Evolutionary conservation across 2,329 filamentous ascomycete genomes (phyloP).

Genomic region (Blastomyces parvus): DNA sequence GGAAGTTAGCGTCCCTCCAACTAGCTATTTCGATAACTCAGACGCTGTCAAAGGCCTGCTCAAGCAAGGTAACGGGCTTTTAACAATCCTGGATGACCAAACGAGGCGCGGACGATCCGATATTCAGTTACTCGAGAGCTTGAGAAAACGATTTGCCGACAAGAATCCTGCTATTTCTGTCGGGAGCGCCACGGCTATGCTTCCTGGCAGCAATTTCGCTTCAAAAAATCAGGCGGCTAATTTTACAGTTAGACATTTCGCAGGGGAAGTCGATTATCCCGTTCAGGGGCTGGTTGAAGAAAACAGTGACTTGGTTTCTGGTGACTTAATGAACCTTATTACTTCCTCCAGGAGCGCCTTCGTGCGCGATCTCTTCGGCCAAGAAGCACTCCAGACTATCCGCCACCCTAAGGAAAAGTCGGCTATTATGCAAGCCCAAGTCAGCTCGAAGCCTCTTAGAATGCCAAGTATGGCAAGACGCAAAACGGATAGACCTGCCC

Average conservation of each 20-base stretch:
- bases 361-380: slow-evolving; percentile 83
- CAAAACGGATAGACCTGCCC: slow-evolving; percentile 51
- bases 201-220: slow-evolving; percentile 82
- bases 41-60: slow-evolving; percentile 86
- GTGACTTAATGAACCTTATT: slow-evolving; percentile 90
- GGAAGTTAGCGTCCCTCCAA: slow-evolving; percentile 79
- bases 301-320: slow-evolving; percentile 92
- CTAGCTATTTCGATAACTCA: slow-evolving; percentile 96
- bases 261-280: slow-evolving; percentile 91
- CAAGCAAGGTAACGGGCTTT: slow-evolving; percentile 82
- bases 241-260: slow-evolving; percentile 92
- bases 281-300: slow-evolving; percentile 81
- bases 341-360: slow-evolving; percentile 82
- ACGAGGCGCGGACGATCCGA: slow-evolving; percentile 82
- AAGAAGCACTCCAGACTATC: slow-evolving; percentile 84
- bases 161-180: slow-evolving; percentile 88
- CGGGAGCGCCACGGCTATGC: slow-evolving; percentile 60
- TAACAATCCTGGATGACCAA: slow-evolving; percentile 94
- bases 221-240: slow-evolving; percentile 69
- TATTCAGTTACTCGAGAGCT: slow-evolving; percentile 77
- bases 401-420: slow-evolving; percentile 85
- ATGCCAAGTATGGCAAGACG: slow-evolving; percentile 85
- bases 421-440: slow-evolving; percentile 89
- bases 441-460: slow-evolving; percentile 88
- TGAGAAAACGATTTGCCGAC: slow-evolving; percentile 85